Base-by-base conservation (phyloP, 2,329 filamentous ascomycete species). In the Akanthomyces lecanii region DNA sequence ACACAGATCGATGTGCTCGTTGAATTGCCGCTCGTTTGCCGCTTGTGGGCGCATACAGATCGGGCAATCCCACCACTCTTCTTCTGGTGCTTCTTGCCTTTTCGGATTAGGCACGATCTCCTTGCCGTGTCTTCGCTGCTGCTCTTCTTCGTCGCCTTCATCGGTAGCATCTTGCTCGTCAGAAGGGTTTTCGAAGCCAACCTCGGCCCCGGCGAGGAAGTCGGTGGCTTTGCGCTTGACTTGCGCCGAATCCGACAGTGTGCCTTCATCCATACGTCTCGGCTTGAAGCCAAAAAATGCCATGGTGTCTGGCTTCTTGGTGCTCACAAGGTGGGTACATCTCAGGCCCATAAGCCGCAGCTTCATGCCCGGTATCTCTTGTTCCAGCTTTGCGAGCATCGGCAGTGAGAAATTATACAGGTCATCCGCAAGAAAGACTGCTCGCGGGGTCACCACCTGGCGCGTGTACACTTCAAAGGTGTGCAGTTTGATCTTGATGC, bases 401-500 rank as follows among this genome's bases (percentile, higher is more conserved):
- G 92, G 93, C 1, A 97, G 73, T 0, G 91, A 82, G 70, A 87
- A 90, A 60, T 85, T 87, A 76, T 94, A 98, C 4, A 99, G 77
- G 69, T 99, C 95, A 47, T 94, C 89, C 0, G 92, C 89, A 6
- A 83, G 78, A 55, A 77, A 83, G 1, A 97, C 82, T 0, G 92
- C 87, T 67, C 88, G 89, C 0, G 91, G 89, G 2, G 88, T 83
- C 4, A 90, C 85, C 6, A 85, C 84, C 72, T 99, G 95, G 38
- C 95, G 83, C 0, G 93, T 96, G 58, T 91, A 83, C 23, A 97
- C 90, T 74, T 98, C 93, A 69, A 94, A 99, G 0, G 92, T 97
- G 73, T 97, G 91, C 8, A 98, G 78, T 73, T 99, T 99, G 67
- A 97, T 83, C 74, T 99, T 99, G 42, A 99, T 78, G 25, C 92